phyloP scores from a whole-genome alignment of 1,284 basidiomycete genomes.

The Sporisorium scitamineum region DNA sequence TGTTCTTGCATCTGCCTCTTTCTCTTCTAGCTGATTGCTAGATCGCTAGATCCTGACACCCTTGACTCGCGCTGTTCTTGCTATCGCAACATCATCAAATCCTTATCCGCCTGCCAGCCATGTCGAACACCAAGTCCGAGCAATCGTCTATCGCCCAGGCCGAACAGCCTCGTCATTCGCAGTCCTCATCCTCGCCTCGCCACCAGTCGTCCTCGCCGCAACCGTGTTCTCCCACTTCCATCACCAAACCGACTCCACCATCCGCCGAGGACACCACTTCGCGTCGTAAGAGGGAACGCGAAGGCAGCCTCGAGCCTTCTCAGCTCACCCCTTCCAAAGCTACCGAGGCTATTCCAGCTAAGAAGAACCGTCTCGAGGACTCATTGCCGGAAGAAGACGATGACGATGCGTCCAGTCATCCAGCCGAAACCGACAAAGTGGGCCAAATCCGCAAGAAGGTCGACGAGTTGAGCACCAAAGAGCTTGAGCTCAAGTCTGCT shows the following conservation, averaged over 20 bases:
- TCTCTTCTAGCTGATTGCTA: background rate
- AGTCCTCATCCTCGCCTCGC: slow-evolving; percentile 15
- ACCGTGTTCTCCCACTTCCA: slow-evolving; percentile 15
- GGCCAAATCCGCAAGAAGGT: slow-evolving; percentile 62
- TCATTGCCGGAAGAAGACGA: slow-evolving; percentile 36
- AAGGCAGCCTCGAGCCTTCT: slow-evolving; percentile 58
- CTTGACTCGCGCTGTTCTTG: background rate
- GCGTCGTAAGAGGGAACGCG: slow-evolving; percentile 57
- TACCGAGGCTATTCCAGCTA: slow-evolving; percentile 51
- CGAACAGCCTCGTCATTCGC: slow-evolving; percentile 17
- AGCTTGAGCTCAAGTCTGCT: slow-evolving; percentile 30
- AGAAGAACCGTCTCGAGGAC: slow-evolving; percentile 60
- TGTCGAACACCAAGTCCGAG: slow-evolving; percentile 23
- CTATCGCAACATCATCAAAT: background rate
- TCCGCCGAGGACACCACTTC: slow-evolving; percentile 33
- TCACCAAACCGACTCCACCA: slow-evolving; percentile 15
- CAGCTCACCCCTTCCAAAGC: slow-evolving; percentile 29
- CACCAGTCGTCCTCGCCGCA: slow-evolving; percentile 20
- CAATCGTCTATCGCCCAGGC: slow-evolving; percentile 3
- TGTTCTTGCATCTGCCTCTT: slow-evolving; percentile 1
- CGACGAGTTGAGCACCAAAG: slow-evolving; percentile 51
- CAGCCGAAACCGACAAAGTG: slow-evolving; percentile 55
- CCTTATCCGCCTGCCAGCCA: slow-evolving; percentile 4
- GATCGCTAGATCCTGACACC: background rate
- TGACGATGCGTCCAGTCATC: background rate